Evolutionary conservation across 1,139 yeast genomes (phyloP), one percentile per base, ranked within the genome.

Genomic region (Yamadazyma diospyri): DNA sequence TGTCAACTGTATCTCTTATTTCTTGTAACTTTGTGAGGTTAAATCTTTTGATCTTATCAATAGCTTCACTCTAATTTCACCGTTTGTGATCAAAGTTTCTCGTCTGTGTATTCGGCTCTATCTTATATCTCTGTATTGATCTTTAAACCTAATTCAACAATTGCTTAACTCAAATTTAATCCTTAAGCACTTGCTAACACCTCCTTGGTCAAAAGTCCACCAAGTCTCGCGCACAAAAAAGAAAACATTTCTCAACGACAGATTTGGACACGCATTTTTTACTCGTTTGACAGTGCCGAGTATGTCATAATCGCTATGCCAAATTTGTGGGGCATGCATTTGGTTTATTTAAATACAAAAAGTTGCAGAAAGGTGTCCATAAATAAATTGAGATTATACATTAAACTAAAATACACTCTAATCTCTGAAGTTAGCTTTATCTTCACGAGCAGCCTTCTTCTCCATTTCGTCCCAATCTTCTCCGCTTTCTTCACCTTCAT

Each of bases 401-500:
- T n/a, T n/a, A n/a, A n/a, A n/a, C n/a, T n/a, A n/a, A 18, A 18
- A 18, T 18, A 18, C 20, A 18, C 20, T 18, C 23, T 36, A 45
- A 34, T 60, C 65, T 32, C 64, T 47, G 25, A 52, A 61, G 28
- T 58, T 46, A 30, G 49, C 43, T 42, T 52, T 60, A 40, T 69
- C 75, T 36, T 68, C 75, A 25, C 57, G 52, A n/a, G 72, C 86
- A 23, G 85, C 85, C 52, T 78, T 80, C 50, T 64, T 74, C 48
- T 80, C 88, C 64, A 80, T 61, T 47, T 78, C 85, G 49, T 80
- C 87, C 83, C 86, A 80, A 44, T 80, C 86, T 34, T 81, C 87
- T 32, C 81, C 85, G 32, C 75, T 81, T 34, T 67, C 69, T 23
- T 57, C 72, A 29, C 54, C 68, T 23, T 64, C 73, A 16, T 49